Conservation (phyloP, 179 eudicot genomes). For the Gypsophila paniculata region DNA sequence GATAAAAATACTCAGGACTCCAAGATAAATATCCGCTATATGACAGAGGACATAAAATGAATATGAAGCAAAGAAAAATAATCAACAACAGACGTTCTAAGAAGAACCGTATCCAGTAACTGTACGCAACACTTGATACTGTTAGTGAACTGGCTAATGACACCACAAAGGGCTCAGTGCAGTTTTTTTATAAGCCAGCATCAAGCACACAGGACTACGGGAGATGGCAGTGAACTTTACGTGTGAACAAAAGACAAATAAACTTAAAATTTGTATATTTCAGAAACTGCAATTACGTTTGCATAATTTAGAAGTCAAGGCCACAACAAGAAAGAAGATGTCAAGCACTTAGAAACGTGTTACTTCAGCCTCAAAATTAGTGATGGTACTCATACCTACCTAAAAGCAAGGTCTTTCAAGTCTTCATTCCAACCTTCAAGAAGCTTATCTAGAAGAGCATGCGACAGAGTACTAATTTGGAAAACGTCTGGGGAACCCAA, state of each 20-base stretch:
- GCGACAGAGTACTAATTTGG: constrained; percentile 69
- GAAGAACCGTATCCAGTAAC: background rate
- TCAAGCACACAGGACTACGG: no score
- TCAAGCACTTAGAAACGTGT: background rate
- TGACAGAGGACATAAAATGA: background rate
- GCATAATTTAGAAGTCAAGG: background rate
- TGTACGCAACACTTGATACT: background rate
- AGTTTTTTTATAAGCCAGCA: no score
- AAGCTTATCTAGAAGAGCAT: constrained; percentile 78
- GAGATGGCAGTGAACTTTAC: background rate
- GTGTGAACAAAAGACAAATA: background rate
- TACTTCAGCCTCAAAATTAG: background rate
- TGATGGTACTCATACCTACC: constrained; percentile 37
- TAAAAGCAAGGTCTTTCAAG: constrained; percentile 86
- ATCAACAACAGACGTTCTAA: background rate
- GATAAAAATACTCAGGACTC: no score
- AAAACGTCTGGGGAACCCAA: constrained; percentile 95
- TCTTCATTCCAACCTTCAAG: constrained; percentile 91
- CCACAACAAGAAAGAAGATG: background rate
- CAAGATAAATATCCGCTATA: background rate
- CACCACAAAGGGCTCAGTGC: no score
- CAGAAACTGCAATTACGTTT: background rate
- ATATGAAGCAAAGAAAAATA: no score
- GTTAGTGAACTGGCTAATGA: no score
- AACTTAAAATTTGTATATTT: no score